Base-by-base conservation (phyloP, 73 alveolate species). In the Halteria grandinella region DNA sequence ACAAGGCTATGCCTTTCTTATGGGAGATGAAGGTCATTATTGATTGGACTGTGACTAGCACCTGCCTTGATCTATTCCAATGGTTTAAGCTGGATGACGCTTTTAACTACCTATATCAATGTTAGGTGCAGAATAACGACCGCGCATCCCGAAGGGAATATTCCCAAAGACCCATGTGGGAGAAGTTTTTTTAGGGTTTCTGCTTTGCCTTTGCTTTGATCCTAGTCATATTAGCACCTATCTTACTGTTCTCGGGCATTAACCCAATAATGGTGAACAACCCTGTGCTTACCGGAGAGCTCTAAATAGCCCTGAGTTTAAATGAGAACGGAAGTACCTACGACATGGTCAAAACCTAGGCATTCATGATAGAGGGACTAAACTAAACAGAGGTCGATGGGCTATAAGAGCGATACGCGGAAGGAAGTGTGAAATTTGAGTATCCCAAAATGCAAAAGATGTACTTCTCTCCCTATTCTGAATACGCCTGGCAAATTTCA, bases 81-180 rank as follows among this genome's bases (percentile, higher is more conserved):
- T 86, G 94, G 94, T 69, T 86, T 62, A 86, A 86, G 85, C 73
- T 86, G 20, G 94, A 86, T 70, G 94, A 86, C 32, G 94, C 94
- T 14, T 79, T 44, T 41, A 79, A 76, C 20, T 50, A 54, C 48
- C 84, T 86, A 36, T 86, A 86, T 78, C 45, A 49, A 53, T 63
- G 57, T 18, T 17, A 55, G 28, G 78, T 66, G 36, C 75, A 86
- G 50, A 86, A 54, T 80, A 74, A 86, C 32, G 75, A 45, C 29
- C 54, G 94, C 31, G 47, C 43, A 23, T 28, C 27, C 15, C 36
- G 40, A 15, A 17, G 44, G n/a, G 75, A 69, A 37, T 40, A 41
- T 31, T 57, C 43, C 27, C 43, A 69, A 55, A 78, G 74, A 36
- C 34, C 79, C 12, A 39, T 52, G 53, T 21, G 0, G 0, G 88